Evolutionary conservation across 257 asterid species (phyloP).

Genomic region (Jasminum sambac): DNA sequence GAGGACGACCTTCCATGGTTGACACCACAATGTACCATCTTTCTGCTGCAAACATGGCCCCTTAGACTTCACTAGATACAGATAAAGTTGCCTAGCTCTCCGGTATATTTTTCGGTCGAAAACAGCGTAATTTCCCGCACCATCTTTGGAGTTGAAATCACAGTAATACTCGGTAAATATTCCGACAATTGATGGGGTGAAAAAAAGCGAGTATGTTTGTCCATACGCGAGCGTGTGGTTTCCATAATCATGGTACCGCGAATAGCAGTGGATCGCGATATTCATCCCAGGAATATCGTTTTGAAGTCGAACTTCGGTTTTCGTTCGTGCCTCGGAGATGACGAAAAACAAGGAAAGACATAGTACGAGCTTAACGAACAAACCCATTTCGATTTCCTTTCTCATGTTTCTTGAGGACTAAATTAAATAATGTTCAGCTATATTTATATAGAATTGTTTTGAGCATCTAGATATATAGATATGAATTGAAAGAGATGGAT

Average conservation of each 20-base stretch:
- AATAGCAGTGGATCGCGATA: neutral
- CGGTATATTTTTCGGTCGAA: neutral
- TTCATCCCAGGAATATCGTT: neutral
- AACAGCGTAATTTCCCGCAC: slow-evolving; percentile 1
- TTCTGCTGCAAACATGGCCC: too few species aligned
- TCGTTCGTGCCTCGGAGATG: neutral
- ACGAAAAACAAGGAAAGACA: neutral
- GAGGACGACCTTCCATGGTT: too few species aligned
- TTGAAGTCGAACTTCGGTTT: neutral
- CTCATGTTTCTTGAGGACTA: too few species aligned
- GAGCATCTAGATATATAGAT: too few species aligned
- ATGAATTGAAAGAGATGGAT: too few species aligned
- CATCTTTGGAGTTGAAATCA: neutral
- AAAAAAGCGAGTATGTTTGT: neutral
- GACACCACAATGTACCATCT: too few species aligned
- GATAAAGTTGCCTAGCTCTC: too few species aligned
- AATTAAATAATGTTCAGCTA: too few species aligned
- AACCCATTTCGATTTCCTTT: neutral
- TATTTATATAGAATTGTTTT: too few species aligned
- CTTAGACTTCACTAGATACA: too few species aligned
- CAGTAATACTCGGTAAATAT: neutral
- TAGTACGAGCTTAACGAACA: neutral
- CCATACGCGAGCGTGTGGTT: neutral
- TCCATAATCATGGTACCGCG: neutral
- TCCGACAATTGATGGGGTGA: neutral